A percentile compares a stretch with the other conserved stretches of the same genome.
Evolutionary conservation across 2,329 filamentous ascomycete species (phyloP).

Genomic region (Botrytis paeoniae): DNA sequence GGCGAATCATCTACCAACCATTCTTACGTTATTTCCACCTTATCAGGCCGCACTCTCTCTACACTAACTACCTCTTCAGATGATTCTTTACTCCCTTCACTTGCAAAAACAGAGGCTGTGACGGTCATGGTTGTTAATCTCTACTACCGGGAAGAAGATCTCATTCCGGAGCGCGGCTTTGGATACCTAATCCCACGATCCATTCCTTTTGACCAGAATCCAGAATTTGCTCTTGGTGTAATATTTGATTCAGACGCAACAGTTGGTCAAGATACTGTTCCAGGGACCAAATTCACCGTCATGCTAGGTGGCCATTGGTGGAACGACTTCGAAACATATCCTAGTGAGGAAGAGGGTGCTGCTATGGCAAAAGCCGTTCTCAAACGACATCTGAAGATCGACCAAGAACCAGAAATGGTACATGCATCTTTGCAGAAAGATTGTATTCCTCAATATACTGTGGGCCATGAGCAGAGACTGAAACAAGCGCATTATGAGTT

Average conservation of each 20-base stretch:
- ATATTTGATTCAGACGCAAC: slow-evolving; percentile 71
- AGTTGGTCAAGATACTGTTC: slow-evolving; percentile 50
- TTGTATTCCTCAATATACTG: slow-evolving; percentile 87
- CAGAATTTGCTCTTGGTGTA: slow-evolving; percentile 81
- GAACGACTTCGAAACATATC: slow-evolving; percentile 60
- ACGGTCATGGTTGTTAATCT: slow-evolving; percentile 92
- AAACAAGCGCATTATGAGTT: slow-evolving; percentile 35
- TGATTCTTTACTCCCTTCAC: slow-evolving; percentile 43
- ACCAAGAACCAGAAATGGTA: slow-evolving; percentile 56
- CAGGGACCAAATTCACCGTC: slow-evolving; percentile 83
- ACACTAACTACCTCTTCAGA: slow-evolving; percentile 20
- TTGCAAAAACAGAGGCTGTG: slow-evolving; percentile 59
- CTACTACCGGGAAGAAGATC: slow-evolving; percentile 65
- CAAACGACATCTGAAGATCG: slow-evolving; percentile 70
- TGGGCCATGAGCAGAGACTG: slow-evolving; percentile 59
- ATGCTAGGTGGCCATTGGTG: slow-evolving; percentile 96
- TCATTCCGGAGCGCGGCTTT: slow-evolving; percentile 69
- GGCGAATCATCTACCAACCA: slow-evolving; percentile 38
- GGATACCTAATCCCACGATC: slow-evolving; percentile 87
- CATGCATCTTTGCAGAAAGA: slow-evolving; percentile 60
- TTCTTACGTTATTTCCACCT: slow-evolving; percentile 63
- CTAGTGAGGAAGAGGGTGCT: slow-evolving; percentile 63
- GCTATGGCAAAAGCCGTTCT: slow-evolving; percentile 68
- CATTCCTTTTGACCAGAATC: slow-evolving; percentile 68
- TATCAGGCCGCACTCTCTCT: slow-evolving; percentile 39